A percentile compares a stretch with the other conserved stretches of the same genome.
Evolutionary conservation across 2,329 filamentous ascomycete genomes (phyloP).

Genomic region (Daldinia sp.): DNA sequence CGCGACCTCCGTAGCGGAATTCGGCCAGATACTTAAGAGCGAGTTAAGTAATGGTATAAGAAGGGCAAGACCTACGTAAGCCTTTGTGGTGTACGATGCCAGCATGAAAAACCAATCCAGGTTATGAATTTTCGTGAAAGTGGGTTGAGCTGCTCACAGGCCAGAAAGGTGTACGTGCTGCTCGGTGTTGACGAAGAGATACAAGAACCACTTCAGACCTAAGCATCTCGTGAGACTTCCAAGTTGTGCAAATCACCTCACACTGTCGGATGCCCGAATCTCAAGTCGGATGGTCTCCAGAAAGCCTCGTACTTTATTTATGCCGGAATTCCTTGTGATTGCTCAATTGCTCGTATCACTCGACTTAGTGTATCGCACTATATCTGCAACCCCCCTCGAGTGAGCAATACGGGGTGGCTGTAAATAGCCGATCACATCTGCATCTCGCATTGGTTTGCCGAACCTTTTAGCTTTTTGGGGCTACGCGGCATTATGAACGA

Average conservation of each 20-base stretch:
- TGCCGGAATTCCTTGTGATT: conserved; percentile 43
- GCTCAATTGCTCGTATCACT: conserved; percentile 48
- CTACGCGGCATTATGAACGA: conserved; percentile 32
- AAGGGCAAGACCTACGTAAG: conserved; percentile 29
- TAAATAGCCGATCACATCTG: conserved; percentile 40
- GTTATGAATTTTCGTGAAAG: conserved; percentile 33
- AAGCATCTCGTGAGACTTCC: conserved; percentile 35
- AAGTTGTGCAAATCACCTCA: conserved; percentile 39
- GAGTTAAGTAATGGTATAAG: conserved; percentile 19
- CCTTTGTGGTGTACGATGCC: conserved; percentile 26
- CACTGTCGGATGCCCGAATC: conserved; percentile 37
- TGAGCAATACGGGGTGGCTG: conserved; percentile 43
- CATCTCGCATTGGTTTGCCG: conserved; percentile 39
- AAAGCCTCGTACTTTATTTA: conserved; percentile 41
- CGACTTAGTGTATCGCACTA: conserved; percentile 37
- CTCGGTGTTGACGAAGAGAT: conserved; percentile 26
- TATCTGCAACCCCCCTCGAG: conserved; percentile 27
- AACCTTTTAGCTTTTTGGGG: conserved; percentile 21
- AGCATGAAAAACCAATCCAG: conserved; percentile 20
- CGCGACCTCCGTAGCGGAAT: conserved; percentile 25
- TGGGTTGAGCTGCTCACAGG: conserved; percentile 23
- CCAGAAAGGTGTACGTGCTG: conserved; percentile 17
- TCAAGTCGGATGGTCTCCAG: conserved; percentile 40
- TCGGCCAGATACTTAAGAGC: conserved; percentile 20
- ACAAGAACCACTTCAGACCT: conserved; percentile 23